Evolutionary conservation across 2,329 filamentous ascomycete genomes (phyloP).

Genomic region (Cytospora leucostoma): DNA sequence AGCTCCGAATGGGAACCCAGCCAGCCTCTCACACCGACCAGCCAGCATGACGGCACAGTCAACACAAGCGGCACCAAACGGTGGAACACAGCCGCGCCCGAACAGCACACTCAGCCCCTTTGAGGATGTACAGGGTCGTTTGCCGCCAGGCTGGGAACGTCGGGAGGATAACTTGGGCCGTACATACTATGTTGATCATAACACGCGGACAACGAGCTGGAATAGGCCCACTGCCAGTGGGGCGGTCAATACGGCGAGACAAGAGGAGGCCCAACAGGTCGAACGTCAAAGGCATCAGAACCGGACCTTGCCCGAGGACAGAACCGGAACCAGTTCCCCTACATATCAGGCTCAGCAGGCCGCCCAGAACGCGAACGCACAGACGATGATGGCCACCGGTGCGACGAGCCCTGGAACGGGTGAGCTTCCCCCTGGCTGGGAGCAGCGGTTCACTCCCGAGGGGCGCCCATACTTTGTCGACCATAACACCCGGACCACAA

Average conservation of each 20-base stretch:
- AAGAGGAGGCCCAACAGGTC: slow-evolving; percentile 88
- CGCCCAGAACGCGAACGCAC: slow-evolving; percentile 53
- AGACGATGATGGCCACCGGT: slow-evolving; percentile 92
- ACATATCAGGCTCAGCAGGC: slow-evolving; percentile 62
- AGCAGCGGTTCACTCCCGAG: slow-evolving; percentile 93
- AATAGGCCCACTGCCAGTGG: slow-evolving; percentile 81
- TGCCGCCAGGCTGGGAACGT: slow-evolving; percentile 94
- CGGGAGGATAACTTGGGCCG: slow-evolving; percentile 92
- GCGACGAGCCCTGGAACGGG: slow-evolving; percentile 92
- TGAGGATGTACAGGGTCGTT: slow-evolving; percentile 89
- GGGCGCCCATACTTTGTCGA: slow-evolving; percentile 96
- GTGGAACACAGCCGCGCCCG: slow-evolving; percentile 43
- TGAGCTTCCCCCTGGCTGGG: slow-evolving; percentile 94
- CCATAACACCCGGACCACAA: slow-evolving; percentile 96
- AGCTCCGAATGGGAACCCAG: slow-evolving; percentile 43
- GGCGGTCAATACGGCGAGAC: slow-evolving; percentile 72
- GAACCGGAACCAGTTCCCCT: slow-evolving; percentile 90
- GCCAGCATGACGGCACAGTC: slow-evolving; percentile 46
- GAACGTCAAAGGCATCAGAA: slow-evolving; percentile 94
- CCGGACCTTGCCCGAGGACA: slow-evolving; percentile 90
- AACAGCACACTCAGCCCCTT: slow-evolving; percentile 79
- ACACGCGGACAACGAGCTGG: slow-evolving; percentile 96
- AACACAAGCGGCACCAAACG: slow-evolving; percentile 40
- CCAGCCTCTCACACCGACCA: slow-evolving; percentile 48
- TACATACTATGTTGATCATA: slow-evolving; percentile 98